A percentile compares a stretch with the other conserved stretches of the same genome.
These are phyloP conservation scores for Colletotrichum neosansevieriae DNA, from an alignment of 2,329 filamentous ascomycete genomes.

Conservation along the genomic window DNA sequence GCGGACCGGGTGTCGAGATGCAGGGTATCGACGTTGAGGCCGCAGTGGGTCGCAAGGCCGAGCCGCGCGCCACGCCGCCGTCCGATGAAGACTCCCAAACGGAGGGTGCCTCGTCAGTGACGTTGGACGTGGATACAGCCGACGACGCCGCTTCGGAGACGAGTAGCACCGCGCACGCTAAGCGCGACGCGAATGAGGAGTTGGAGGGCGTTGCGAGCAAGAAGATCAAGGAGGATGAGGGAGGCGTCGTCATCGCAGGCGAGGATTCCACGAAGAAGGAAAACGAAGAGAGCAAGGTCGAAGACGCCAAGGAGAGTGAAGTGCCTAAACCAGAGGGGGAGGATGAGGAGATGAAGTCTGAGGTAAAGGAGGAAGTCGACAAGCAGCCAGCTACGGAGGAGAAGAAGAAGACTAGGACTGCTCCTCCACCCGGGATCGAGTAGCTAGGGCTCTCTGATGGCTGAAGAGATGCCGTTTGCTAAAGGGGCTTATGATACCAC, in stretches of 20 bases:
- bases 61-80: constrained; percentile 44
- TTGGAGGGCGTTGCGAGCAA: constrained; percentile 56
- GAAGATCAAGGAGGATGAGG: constrained; percentile 61
- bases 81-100: constrained; percentile 43
- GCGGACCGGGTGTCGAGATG: constrained; percentile 59
- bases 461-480: background rate
- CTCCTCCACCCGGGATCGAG: constrained; percentile 1
- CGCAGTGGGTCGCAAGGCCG: constrained; percentile 67
- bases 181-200: constrained; percentile 67
- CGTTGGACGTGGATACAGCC: constrained; percentile 38
- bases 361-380: background rate
- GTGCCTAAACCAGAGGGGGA: constrained; percentile 15
- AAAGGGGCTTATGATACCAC: constrained; percentile 32
- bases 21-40: constrained; percentile 71
- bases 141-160: constrained; percentile 48
- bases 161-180: constrained; percentile 56
- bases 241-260: constrained; percentile 31
- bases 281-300: constrained; percentile 38
- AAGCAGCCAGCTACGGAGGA: background rate
- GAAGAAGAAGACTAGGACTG: background rate
- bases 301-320: background rate
- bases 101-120: constrained; percentile 37
- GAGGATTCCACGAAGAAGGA: constrained; percentile 33
- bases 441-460: background rate
- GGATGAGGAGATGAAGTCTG: constrained; percentile 20